Evolutionary conservation across 1,139 yeast species (phyloP).

Genomic region (Candida sanyaensis): DNA sequence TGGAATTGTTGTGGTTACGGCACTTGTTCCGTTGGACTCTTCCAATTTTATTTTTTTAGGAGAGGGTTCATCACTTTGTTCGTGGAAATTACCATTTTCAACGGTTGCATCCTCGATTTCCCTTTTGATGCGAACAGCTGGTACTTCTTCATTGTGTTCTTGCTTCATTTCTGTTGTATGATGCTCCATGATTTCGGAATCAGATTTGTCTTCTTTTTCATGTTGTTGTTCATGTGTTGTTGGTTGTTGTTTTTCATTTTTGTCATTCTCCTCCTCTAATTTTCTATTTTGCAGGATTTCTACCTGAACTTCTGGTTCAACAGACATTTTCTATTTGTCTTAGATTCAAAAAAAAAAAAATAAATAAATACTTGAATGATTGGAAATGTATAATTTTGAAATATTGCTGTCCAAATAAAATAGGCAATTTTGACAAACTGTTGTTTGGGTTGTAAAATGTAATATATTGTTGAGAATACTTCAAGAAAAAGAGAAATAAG

Average conservation of each 20-base stretch:
- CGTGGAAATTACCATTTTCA: background rate
- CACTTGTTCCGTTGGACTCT: conserved; percentile 4
- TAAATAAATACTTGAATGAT: background rate
- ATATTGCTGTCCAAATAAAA: background rate
- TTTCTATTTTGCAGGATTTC: conserved; percentile 1
- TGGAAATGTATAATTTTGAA: background rate
- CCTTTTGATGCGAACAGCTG: background rate
- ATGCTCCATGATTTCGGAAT: background rate
- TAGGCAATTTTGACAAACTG: background rate
- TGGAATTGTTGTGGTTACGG: background rate
- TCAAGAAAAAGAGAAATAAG: conserved; percentile 1
- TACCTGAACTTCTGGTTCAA: conserved; percentile 1
- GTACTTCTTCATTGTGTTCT: conserved; percentile 1
- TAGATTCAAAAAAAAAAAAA: background rate
- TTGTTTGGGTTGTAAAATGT: background rate
- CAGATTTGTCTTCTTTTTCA: background rate
- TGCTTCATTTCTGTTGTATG: conserved; percentile 4
- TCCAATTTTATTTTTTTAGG: conserved; percentile 15
- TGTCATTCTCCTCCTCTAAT: conserved; percentile 3
- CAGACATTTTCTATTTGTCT: background rate
- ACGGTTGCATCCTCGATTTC: background rate
- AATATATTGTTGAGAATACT: background rate
- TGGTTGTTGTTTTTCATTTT: conserved; percentile 1
- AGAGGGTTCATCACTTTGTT: conserved; percentile 8
- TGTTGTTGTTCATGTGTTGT: background rate